Evolutionary conservation across 1,284 basidiomycete genomes (phyloP), one percentile per base, ranked within the genome.

Genomic region (Athelia sp.): DNA sequence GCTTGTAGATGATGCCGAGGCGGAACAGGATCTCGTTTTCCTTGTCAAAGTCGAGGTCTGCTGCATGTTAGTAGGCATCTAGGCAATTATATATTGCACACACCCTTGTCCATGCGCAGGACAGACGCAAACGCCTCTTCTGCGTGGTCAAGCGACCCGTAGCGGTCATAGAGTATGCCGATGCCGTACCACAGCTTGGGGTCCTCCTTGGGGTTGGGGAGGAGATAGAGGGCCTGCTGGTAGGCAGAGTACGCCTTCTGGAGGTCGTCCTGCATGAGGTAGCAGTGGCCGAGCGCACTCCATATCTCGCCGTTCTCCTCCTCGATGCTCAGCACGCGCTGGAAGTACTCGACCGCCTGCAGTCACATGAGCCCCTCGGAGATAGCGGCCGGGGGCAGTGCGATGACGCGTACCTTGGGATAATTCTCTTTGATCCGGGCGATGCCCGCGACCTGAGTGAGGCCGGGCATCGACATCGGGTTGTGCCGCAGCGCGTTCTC

Each of bases 141-240:
- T 54, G 96, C 97, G 61, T 98, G 96, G 69, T 99, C 95, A 60
- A 99, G 79, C 45, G 93, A 97, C 22, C 97, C 96, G 65, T 99
- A 99, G 17, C 96, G 87, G 72, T 99, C 97, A 64, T 99, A 99
- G 22, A 99, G 82, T 47, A 99, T 98, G 35, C 97, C 97, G 62
- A 99, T 99, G 43, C 97, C 96, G 66, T 98, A 99, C 97, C 97
- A 99, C 3, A 99, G 78, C 67, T 99, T 98, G 11, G 96, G 96
- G 67, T 99, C 97, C 75, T 94, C 86, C 78, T 98, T 98, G 26
- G 96, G 96, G 61, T 97, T 96, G 2, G 93, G 93, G 35, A 98
- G 81, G 56, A 96, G 82, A 66, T 97, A 98, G 17, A 99, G 79
- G 0, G 96, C 96, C 69, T 99, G 95, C 70, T 99, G 97, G 70